A percentile compares a stretch with the other conserved stretches of the same genome.
Conservation (phyloP, 345 rosid species). For the Gossypium thurberi region DNA sequence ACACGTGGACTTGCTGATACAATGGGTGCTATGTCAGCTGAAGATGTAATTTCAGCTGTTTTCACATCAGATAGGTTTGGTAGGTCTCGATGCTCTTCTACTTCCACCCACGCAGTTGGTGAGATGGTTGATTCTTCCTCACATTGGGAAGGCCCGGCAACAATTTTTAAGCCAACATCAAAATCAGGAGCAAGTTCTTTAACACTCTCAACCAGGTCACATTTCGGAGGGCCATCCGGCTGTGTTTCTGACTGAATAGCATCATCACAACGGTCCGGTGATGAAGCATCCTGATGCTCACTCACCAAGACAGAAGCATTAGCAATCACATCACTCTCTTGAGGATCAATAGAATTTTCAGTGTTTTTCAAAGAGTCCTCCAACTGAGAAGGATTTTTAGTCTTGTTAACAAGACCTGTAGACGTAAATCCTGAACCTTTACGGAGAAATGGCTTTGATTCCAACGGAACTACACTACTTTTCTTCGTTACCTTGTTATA, state of each 20-base stretch:
- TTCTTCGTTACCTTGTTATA: constrained; percentile 48
- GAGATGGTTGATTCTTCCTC: constrained; percentile 49
- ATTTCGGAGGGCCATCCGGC: constrained; percentile 16
- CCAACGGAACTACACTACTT: constrained; percentile 56
- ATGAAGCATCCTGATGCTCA: constrained; percentile 21
- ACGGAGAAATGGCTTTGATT: constrained; percentile 44
- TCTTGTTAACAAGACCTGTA: neutral
- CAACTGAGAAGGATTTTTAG: constrained; percentile 18
- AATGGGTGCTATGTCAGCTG: constrained; percentile 21
- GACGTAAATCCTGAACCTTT: constrained; percentile 35
- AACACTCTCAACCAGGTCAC: constrained; percentile 20
- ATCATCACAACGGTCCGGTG: constrained; percentile 17
- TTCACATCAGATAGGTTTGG: constrained; percentile 20
- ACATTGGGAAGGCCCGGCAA: constrained; percentile 2
- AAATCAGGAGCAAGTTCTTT: constrained; percentile 18
- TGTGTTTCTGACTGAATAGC: constrained; percentile 25
- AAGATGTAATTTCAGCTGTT: constrained; percentile 27
- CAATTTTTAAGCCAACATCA: constrained; percentile 24
- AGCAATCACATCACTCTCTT: constrained; percentile 22
- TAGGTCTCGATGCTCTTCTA: constrained; percentile 38
- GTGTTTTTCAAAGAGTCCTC: constrained; percentile 25
- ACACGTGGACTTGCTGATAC: constrained; percentile 43
- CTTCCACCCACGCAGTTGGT: constrained; percentile 58
- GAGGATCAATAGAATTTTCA: constrained; percentile 25
- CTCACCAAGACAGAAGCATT: constrained; percentile 22